phyloP scores from a whole-genome alignment of 2,329 filamentous ascomycete species.

The Xylariaceae sp. region DNA sequence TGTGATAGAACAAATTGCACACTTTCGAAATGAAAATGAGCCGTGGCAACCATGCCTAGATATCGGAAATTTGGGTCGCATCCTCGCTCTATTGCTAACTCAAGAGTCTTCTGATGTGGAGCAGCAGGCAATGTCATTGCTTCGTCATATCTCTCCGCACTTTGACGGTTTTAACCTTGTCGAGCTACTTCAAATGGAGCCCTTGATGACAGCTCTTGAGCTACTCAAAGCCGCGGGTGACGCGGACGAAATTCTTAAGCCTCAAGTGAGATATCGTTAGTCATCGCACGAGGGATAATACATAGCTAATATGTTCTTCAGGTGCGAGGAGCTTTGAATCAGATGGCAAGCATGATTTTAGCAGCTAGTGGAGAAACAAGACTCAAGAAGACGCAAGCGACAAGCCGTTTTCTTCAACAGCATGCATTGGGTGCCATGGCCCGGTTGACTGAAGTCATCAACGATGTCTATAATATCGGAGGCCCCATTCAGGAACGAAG shows the following conservation, averaged over 20 bases:
- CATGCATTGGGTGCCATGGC: conserved; percentile 86
- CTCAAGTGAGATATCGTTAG: conserved; percentile 45
- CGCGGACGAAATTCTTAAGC: conserved; percentile 51
- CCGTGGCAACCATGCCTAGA: conserved; percentile 53
- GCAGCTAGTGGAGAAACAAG: conserved; percentile 37
- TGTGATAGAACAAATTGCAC: conserved; percentile 75
- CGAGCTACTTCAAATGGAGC: conserved; percentile 68
- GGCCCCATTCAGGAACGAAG: conserved; percentile 64
- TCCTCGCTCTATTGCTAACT: conserved; percentile 54
- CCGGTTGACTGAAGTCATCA: conserved; percentile 73
- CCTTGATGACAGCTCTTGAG: conserved; percentile 72
- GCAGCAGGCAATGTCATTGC: conserved; percentile 60
- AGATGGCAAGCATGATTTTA: conserved; percentile 40
- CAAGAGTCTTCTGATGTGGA: conserved; percentile 57
- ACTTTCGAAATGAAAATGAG: conserved; percentile 68
- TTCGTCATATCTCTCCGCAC: conserved; percentile 65
- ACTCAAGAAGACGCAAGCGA: conserved; percentile 49
- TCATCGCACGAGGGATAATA: background rate
- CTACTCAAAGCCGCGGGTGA: conserved; percentile 77
- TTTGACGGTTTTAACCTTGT: conserved; percentile 64
- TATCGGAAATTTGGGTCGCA: conserved; percentile 50
- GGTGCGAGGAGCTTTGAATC: conserved; percentile 44
- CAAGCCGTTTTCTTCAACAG: conserved; percentile 73
- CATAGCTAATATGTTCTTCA: conserved; percentile 21
- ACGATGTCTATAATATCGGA: conserved; percentile 54